Percentiles rank a stretch among this genome's conserved stretches.
Evolutionary conservation across 495 filamentous ascomycete species (phyloP).

Genomic region (Penicillium manginii): DNA sequence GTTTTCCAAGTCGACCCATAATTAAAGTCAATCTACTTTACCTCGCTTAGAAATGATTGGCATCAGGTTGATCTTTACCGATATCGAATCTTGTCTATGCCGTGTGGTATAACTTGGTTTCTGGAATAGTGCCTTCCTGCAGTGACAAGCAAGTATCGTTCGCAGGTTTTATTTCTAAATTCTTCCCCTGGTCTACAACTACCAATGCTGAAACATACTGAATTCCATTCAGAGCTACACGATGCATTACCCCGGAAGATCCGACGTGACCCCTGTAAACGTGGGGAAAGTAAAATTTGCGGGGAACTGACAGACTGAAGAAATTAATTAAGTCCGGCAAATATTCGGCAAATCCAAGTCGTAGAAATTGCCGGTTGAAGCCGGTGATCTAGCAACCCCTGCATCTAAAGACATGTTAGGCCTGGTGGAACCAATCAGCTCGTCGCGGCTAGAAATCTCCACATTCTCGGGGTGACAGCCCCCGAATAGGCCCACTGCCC

Average conservation of each 20-base stretch:
- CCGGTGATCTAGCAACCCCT: not conserved
- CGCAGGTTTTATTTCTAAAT: not conserved
- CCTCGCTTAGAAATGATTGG: not conserved
- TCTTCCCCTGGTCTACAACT: not conserved
- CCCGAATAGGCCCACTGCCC: not conserved
- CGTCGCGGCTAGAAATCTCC: not conserved
- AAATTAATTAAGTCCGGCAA: not conserved
- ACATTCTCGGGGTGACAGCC: not conserved
- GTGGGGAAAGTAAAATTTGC: not conserved
- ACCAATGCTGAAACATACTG: not conserved
- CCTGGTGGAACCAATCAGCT: not conserved
- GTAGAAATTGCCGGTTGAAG: not conserved
- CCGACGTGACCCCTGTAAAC: not conserved
- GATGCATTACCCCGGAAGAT: not conserved
- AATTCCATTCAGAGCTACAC: not conserved
- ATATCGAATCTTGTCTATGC: not conserved
- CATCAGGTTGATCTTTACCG: not conserved
- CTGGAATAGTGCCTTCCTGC: not conserved
- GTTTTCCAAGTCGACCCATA: not conserved
- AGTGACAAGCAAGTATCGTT: too few species aligned
- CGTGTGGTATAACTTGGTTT: not conserved
- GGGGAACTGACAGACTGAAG: not conserved
- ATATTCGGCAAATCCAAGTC: not conserved
- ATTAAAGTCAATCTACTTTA: not conserved
- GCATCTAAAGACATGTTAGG: not conserved